Evolutionary conservation across 1,139 yeast species (phyloP).

Genomic region (Pichia kudriavzevii): DNA sequence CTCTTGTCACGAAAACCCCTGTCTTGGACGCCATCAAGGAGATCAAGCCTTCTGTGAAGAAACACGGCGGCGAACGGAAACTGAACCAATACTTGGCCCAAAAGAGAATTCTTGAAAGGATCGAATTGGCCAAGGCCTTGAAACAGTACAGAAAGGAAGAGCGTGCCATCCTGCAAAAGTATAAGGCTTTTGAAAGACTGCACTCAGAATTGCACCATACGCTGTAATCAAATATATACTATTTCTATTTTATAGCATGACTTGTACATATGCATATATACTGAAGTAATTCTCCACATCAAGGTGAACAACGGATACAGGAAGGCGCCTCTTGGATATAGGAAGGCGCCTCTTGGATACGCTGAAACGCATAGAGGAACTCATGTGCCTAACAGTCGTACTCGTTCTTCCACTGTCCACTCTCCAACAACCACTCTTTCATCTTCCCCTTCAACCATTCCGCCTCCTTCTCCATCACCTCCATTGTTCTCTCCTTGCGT

Average conservation of each 20-base stretch:
- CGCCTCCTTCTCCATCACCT: conserved; percentile 64
- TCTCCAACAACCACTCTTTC: conserved; percentile 24
- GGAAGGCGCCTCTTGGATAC: too few species aligned
- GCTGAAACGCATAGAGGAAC: too few species aligned
- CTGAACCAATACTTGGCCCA: conserved; percentile 63
- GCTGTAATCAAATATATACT: conserved; percentile 4
- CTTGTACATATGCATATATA: conserved; percentile 5
- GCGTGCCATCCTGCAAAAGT: conserved; percentile 11
- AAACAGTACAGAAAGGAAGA: conserved; percentile 18
- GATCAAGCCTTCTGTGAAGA: conserved; percentile 62
- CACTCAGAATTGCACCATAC: conserved; percentile 9
- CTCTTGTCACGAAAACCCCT: conserved; percentile 32
- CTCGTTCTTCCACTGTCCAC: conserved; percentile 6
- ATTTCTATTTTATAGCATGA: not conserved
- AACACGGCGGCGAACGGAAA: conserved; percentile 86
- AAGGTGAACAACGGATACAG: too few species aligned
- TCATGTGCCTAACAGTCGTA: too few species aligned
- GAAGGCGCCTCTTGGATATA: too few species aligned
- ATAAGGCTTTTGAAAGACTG: conserved; percentile 13
- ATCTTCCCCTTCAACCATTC: conserved; percentile 39
- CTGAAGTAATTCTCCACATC: not conserved
- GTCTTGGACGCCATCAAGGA: conserved; percentile 29
- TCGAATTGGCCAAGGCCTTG: conserved; percentile 24
- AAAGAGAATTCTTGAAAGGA: conserved; percentile 54
- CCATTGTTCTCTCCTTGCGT: conserved; percentile 45